phyloP scores from a whole-genome alignment of 1,284 basidiomycete genomes.

The Leccinum pseudoinsigne region DNA sequence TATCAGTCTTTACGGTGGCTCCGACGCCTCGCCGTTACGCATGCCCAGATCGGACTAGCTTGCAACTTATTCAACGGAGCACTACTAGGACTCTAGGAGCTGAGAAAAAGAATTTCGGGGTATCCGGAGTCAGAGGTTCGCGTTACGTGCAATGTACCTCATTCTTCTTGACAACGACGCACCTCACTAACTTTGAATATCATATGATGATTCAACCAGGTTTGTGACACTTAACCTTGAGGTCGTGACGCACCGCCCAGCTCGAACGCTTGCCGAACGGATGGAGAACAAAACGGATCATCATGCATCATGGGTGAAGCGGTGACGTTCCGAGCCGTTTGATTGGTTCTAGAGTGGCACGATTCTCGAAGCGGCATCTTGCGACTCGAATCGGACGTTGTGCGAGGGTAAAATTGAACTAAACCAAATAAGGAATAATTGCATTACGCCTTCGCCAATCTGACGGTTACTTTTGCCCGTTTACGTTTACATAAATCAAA shows the following conservation, averaged over 20 bases:
- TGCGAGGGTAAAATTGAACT: neutral
- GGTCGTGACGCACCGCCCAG: neutral
- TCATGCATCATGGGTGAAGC: too few species aligned
- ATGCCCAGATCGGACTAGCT: neutral
- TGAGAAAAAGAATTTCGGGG: neutral
- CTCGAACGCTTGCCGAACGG: neutral
- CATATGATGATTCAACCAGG: too few species aligned
- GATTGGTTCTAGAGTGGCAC: neutral
- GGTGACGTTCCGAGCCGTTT: neutral
- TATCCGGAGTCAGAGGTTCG: neutral
- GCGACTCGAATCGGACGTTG: neutral
- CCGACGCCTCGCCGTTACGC: neutral
- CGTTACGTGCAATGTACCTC: neutral
- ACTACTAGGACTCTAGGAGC: neutral
- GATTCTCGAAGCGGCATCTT: neutral
- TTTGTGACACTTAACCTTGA: too few species aligned
- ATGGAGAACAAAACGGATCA: neutral
- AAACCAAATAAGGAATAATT: neutral
- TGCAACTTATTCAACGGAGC: neutral
- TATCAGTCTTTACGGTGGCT: neutral
- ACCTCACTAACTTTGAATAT: neutral
- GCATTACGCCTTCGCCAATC: neutral
- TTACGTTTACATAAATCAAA: neutral
- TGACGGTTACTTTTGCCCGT: neutral
- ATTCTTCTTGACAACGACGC: neutral